Conservation (phyloP, 768 basidiomycete species). For the Termitomyces sp. region DNA sequence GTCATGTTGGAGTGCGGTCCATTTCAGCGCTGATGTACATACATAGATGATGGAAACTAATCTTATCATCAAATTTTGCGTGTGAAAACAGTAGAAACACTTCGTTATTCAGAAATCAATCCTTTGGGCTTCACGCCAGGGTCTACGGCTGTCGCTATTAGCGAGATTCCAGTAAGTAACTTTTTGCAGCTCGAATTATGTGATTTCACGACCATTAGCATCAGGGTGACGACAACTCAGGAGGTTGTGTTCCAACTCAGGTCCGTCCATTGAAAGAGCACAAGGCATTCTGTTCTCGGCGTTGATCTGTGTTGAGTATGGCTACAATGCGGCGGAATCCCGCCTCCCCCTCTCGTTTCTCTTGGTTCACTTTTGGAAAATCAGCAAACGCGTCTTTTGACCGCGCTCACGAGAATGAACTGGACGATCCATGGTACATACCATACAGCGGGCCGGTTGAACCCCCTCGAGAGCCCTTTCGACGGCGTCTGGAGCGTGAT, state of each 20-base stretch:
- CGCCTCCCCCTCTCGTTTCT: conserved; percentile 10
- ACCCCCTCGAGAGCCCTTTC: conserved; percentile 25
- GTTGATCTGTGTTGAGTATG: not conserved
- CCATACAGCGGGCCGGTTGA: conserved; percentile 64
- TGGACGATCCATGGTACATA: conserved; percentile 52
- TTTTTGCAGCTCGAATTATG: not conserved
- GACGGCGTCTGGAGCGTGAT: conserved; percentile 26
- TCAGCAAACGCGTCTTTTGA: conserved; percentile 6
- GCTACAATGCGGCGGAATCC: not conserved
- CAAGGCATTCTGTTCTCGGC: not conserved
- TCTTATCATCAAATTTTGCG: not conserved
- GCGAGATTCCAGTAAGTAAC: not conserved
- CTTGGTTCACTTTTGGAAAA: conserved; percentile 14
- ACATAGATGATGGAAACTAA: not conserved
- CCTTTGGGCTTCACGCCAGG: not conserved
- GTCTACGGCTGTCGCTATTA: not conserved
- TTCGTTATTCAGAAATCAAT: not conserved
- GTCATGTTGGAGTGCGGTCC: too few species aligned
- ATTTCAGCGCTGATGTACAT: not conserved
- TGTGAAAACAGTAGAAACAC: not conserved
- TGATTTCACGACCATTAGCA: not conserved
- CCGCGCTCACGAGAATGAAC: conserved; percentile 5
- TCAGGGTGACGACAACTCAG: not conserved
- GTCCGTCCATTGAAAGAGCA: not conserved
- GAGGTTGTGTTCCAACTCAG: not conserved